phyloP scores from a whole-genome alignment of 441 rosid species.

The Rhodomyrtus psidioides region DNA sequence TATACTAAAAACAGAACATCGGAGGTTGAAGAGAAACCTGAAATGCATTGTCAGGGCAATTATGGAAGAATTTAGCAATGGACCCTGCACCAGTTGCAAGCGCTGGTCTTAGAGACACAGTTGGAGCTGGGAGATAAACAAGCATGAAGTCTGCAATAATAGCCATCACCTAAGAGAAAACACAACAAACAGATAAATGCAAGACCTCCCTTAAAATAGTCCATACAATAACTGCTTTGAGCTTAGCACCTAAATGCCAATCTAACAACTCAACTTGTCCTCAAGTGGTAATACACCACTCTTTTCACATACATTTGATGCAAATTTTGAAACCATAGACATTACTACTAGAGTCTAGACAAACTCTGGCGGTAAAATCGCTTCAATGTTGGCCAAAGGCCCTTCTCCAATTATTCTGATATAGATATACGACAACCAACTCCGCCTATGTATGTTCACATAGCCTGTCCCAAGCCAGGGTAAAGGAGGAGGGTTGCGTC shows the following conservation, averaged over 20 bases:
- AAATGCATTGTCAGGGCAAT: constrained; percentile 81
- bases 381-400: not conserved
- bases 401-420: not conserved
- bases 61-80: constrained; percentile 63
- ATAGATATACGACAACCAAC: not conserved
- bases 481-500: too few species aligned
- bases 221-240: not conserved
- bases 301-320: not conserved
- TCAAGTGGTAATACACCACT: not conserved
- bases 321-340: not conserved
- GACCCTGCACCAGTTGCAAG: constrained; percentile 49
- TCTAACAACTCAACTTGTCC: not conserved
- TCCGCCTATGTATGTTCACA: too few species aligned
- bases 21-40: constrained; percentile 37
- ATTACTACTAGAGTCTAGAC: not conserved
- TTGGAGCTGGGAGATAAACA: constrained; percentile 94
- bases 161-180: constrained; percentile 65
- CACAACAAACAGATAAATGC: not conserved
- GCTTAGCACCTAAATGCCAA: not conserved
- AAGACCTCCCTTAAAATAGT: not conserved
- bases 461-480: too few species aligned
- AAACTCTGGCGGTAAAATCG: not conserved
- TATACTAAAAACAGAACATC: not conserved
- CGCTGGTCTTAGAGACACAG: constrained; percentile 76
- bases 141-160: constrained; percentile 97